These are phyloP conservation scores for Taphrina confusa DNA, from an alignment of 1,139 yeast genomes.

Conservation along the genomic window DNA sequence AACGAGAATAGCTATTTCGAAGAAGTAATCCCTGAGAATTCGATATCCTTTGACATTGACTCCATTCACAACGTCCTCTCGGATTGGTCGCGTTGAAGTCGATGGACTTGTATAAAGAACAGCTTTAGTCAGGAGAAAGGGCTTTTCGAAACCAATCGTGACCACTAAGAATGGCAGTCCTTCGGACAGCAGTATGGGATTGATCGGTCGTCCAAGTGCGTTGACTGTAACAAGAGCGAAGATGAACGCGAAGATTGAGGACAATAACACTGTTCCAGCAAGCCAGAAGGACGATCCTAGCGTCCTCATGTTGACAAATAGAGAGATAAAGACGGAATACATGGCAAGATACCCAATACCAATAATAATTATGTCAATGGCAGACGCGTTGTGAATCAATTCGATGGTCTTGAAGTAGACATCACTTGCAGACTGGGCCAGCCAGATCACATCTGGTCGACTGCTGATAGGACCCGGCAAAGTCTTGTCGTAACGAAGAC, in stretches of 20 bases:
- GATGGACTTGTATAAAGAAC: conserved; percentile 53
- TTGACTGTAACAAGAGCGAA: conserved; percentile 72
- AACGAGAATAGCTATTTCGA: conserved; percentile 71
- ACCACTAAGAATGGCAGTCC: conserved; percentile 94
- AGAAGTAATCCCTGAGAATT: conserved; percentile 74
- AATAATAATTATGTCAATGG: conserved; percentile 79
- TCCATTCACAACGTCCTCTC: conserved; percentile 51
- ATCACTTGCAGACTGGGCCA: conserved; percentile 28
- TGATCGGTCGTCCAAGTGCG: conserved; percentile 54
- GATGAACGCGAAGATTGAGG: conserved; percentile 83
- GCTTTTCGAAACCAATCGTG: conserved; percentile 88
- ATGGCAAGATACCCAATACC: conserved; percentile 83
- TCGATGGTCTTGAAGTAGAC: conserved; percentile 32
- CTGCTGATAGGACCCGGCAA: conserved; percentile 14
- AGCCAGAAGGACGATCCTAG: conserved; percentile 90
- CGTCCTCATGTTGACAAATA: conserved; percentile 75
- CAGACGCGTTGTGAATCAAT: conserved; percentile 64
- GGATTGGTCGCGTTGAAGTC: conserved; percentile 44
- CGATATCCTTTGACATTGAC: conserved; percentile 71
- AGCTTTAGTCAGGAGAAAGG: conserved; percentile 70
- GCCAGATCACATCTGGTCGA: conserved; percentile 31
- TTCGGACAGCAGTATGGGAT: conserved; percentile 77
- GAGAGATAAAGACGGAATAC: conserved; percentile 78
- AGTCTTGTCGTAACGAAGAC: conserved; percentile 22
- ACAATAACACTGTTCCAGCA: conserved; percentile 75